Conservation (phyloP, 1,139 yeast species). For the Candida buenavistaensis region DNA sequence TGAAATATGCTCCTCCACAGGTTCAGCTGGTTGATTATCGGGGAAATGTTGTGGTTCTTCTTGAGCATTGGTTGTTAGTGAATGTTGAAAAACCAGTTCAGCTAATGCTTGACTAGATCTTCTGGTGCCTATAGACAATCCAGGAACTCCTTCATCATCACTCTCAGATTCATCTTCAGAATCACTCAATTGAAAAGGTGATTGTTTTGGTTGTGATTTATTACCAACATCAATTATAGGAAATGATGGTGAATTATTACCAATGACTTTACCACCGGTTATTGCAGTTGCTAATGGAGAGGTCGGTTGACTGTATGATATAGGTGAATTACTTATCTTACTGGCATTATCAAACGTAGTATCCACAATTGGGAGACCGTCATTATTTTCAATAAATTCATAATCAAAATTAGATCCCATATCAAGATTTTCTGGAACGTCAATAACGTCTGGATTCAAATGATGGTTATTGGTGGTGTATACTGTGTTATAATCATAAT, state of each 20-base stretch:
- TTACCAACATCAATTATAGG: conserved; percentile 3
- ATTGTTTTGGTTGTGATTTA: conserved; percentile 9
- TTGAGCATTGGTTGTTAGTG: conserved; percentile 4
- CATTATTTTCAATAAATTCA: conserved; percentile 26
- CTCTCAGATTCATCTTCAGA: conserved; percentile 20
- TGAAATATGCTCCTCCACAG: conserved; percentile 28
- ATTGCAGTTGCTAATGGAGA: conserved; percentile 10
- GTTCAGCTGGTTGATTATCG: conserved; percentile 17
- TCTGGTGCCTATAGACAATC: conserved; percentile 42
- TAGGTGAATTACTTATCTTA: conserved; percentile 12
- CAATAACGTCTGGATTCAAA: conserved; percentile 45
- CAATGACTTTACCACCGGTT: neutral
- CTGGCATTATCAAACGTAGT: conserved; percentile 20
- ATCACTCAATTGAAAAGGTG: conserved; percentile 21
- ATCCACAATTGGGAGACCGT: conserved; percentile 23
- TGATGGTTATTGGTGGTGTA: too few species aligned
- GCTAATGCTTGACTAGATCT: conserved; percentile 49
- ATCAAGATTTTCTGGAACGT: conserved; percentile 45
- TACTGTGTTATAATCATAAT: conserved; percentile 88
- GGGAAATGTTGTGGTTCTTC: conserved; percentile 15
- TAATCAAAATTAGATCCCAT: conserved; percentile 44
- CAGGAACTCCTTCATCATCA: conserved; percentile 31
- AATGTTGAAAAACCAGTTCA: conserved; percentile 38
- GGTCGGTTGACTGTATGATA: conserved; percentile 10
- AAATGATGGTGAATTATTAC: conserved; percentile 5